Conservation (phyloP, 2,329 filamentous ascomycete species). For the Xylaria sp. region DNA sequence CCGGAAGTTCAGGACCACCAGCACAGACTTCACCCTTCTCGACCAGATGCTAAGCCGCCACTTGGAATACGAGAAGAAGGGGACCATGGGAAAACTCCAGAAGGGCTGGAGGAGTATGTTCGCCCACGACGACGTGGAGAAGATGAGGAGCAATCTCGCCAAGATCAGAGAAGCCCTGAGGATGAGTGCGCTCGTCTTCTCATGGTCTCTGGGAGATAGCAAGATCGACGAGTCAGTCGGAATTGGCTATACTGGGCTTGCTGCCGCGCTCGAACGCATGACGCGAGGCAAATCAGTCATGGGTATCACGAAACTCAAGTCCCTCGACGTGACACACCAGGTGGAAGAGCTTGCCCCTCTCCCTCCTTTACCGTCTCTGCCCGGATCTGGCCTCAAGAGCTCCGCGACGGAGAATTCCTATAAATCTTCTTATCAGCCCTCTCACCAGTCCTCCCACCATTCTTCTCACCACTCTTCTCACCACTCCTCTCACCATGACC, state of each 20-base stretch:
- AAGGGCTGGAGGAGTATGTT: conserved; percentile 67
- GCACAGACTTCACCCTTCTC: conserved; percentile 64
- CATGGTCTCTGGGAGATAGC: conserved; percentile 64
- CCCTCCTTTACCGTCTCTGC: conserved; percentile 15
- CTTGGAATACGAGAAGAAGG: conserved; percentile 64
- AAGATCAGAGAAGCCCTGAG: conserved; percentile 63
- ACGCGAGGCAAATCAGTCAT: conserved; percentile 34
- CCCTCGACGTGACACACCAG: conserved; percentile 24
- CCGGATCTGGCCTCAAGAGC: conserved; percentile 13
- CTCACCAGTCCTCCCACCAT: conserved; percentile 15
- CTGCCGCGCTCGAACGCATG: conserved; percentile 63
- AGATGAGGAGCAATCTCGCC: conserved; percentile 58
- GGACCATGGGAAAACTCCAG: conserved; percentile 61
- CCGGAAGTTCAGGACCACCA: conserved; percentile 63
- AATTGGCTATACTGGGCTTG: conserved; percentile 69
- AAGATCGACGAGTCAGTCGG: conserved; percentile 63
- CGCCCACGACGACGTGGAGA: conserved; percentile 62
- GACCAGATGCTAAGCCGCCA: conserved; percentile 65
- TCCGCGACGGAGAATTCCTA: conserved; percentile 29
- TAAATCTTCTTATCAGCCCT: not conserved
- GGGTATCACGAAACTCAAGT: conserved; percentile 35
- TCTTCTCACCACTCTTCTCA: not conserved
- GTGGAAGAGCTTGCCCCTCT: conserved; percentile 22
- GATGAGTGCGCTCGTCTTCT: conserved; percentile 66
- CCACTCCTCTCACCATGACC: not conserved